phyloP scores from a whole-genome alignment of 805 yeast genomes.

The Clavispora asparagi region DNA sequence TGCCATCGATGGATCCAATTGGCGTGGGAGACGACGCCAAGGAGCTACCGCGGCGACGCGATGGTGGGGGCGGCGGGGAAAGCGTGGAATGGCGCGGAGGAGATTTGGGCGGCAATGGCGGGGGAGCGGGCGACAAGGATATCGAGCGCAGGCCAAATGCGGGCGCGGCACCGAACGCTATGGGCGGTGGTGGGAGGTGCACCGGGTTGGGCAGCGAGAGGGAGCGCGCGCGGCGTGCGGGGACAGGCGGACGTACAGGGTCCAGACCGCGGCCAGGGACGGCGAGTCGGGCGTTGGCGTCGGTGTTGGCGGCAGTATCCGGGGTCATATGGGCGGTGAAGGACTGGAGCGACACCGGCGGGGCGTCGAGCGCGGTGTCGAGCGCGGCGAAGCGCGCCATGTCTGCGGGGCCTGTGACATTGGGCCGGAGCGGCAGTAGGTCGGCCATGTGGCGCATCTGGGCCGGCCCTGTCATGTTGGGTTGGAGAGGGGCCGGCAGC shows the following conservation, averaged over 20 bases:
- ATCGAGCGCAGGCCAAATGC: conserved; percentile 1
- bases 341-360: conserved; percentile 35
- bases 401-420: conserved; percentile 25
- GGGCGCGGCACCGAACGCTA: not conserved
- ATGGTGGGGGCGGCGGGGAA: conserved; percentile 19
- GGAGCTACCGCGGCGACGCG: conserved; percentile 13
- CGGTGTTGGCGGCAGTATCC: conserved; percentile 28
- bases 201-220: conserved; percentile 23
- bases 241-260: conserved; percentile 32
- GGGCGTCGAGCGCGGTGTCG: conserved; percentile 1
- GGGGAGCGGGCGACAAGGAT: conserved; percentile 8
- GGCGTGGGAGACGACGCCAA: not conserved
- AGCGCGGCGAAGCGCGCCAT: conserved; percentile 31
- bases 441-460: conserved; percentile 23
- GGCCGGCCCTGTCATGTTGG: conserved; percentile 45
- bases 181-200: not conserved
- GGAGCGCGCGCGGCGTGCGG: conserved; percentile 33
- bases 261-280: conserved; percentile 4
- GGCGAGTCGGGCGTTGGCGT: conserved; percentile 26
- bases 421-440: conserved; percentile 18
- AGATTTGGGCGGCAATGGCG: not conserved
- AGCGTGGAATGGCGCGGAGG: not conserved
- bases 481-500: conserved; percentile 23
- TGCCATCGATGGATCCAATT: not conserved
- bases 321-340: conserved; percentile 40